Evolutionary conservation across 2,329 filamentous ascomycete species (phyloP), one percentile per base, ranked within the genome.

Genomic region (Diaporthe longicolla): DNA sequence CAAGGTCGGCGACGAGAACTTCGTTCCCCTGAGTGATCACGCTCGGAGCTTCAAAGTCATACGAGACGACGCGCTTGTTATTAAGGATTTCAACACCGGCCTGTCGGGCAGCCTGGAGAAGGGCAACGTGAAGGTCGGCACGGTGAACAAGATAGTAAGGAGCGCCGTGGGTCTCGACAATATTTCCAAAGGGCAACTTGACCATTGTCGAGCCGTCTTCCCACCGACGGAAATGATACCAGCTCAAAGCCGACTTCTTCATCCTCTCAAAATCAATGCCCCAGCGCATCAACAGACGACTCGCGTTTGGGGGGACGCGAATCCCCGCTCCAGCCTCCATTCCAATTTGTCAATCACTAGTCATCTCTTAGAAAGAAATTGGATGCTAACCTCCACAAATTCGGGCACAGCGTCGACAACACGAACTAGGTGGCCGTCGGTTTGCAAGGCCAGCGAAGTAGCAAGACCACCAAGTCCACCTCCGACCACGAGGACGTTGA

Each of bases 121-220:
- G 77, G 9, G 78, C 80, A 3, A 77, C 78, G 73, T 82, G 81
- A 19, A 84, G 80, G 68, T 83, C 82, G 19, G 80, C 82, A n/a
- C 82, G 79, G 72, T 83, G 82, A 7, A 82, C 79, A 4, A 82
- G 76, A 66, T 81, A 82, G 58, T 83, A 84, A 0, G 79, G 80
- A 13, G 80, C 82, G 17, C 78, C 79, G 54, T 82, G 78, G 1
- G 73, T 75, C 45, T 77, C 73, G 17, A 78, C 76, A 55, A 77
- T 73, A 61, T 77, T 66, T 1, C 21, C 58, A 45, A 61, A 61
- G n/a, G 37, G 24, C 3, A 43, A 17, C 1, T 61, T 11, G 35
- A 45, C 37, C 37, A 61, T 29, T 17, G 24, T 61, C 26, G 75
- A 75, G 43, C 81, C 80, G 45, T 78, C 76, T 21, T 78, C 69